Base-by-base conservation (phyloP, 2,329 filamentous ascomycete species). In the Alternaria alternata region DNA sequence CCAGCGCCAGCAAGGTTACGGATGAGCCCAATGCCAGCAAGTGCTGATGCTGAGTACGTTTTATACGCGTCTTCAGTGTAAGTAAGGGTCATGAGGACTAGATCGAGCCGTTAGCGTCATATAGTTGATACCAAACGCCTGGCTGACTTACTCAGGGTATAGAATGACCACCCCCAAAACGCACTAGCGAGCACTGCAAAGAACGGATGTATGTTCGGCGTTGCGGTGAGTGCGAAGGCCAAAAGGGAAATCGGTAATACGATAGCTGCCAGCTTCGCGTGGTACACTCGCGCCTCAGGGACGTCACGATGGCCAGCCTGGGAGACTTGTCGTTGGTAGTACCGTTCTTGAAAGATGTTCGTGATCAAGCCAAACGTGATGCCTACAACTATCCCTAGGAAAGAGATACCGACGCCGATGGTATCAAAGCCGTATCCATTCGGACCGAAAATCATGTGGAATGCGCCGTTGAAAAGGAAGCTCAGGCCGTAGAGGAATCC, bases 141-240 rank as follows among this genome's bases (percentile, higher is more conserved):
- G 1, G 24, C 30, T 26, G 8, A 62, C 66, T 66, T 52, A 68
- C 66, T 84, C 0, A 85, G 75, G 1, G 81, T 81, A 53, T 84
- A 84, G 62, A 85, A 84, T 5, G 79, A 81, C 74, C 81, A 83
- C 0, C 83, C 84, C 73, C 84, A 85, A 18, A 84, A 79, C 0
- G 80, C 77, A 0, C 81, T 82, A 3, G 82, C 83, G 14, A 86
- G 67, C 5, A 86, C 81, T 0, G 84, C 82, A 3, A 84, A 79
- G 51, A 85, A 78, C 0, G 71, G 67, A 30, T 73, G 72, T 8
- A 77, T 62, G 2, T 54, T 48, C 3, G 72, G 67, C 7, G 63
- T 62, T 34, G 72, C 69, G 9, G 70, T 73, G 26, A 80, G 70
- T 69, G 82, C 72, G 66, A 81, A 71, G 71, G 78, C 49, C 70